Evolutionary conservation across 768 basidiomycete genomes (phyloP), one percentile per base, ranked within the genome.

Genomic region (Pisolithus microcarpus): DNA sequence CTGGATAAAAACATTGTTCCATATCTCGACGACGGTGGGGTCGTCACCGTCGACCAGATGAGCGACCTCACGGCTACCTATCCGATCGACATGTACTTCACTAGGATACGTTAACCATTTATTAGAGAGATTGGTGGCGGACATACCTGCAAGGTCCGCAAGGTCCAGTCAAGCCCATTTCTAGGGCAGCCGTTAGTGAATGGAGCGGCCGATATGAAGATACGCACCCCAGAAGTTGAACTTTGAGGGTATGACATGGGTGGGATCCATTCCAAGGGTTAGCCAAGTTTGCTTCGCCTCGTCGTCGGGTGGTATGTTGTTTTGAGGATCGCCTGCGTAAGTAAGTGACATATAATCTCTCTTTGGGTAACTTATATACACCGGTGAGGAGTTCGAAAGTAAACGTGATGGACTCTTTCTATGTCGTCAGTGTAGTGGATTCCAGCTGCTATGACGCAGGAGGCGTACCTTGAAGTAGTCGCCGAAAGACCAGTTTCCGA

Each of bases 1-100:
- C 62, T 97, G 94, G 64, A 99, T 98, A 66, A 97, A 99, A 51
- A 99, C 96, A 65, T 96, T 97, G 74, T 99, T 99, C 96, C 96
- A 99, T 58, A 99, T 94, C 69, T 95, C 92, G 52, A 99, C 78
- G 7, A 99, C 96, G 56, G 94, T 85, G 1, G 96, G 93, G 63
- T 98, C 96, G 65, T 99, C 96, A 59, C 84, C 77, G 67, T 99
- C 98, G 58, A 99, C 96, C 43, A 96, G 82, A 60, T 84, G 76
- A 6, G 93, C 81, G 47, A 93, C 95, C 63, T 97, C 91, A 46
- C 96, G 81, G n/a, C 87, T 90, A n/a, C 96, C 96, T 56, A 98
- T 90, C 39, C 93, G 87, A 68, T 99, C 96, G 63, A 80, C 95
- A 69, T 99, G 96, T 55, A 99, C 87, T 70, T 99, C 96, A 59